Evolutionary conservation across 495 filamentous ascomycete genomes (phyloP).

Genomic region (Lepidopterella palustris): DNA sequence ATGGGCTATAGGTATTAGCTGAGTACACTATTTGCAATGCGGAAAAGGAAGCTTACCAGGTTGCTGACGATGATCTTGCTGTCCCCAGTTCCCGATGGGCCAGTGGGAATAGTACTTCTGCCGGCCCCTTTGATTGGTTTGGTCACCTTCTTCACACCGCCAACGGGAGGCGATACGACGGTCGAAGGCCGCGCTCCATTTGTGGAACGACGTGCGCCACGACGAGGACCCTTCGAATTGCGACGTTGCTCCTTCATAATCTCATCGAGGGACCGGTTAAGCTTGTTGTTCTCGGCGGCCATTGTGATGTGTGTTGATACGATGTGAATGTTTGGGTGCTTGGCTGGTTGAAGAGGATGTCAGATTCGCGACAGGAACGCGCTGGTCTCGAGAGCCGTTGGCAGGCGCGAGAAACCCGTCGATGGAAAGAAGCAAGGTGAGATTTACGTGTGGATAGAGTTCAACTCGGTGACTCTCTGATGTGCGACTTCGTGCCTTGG

Average conservation of each 20-base stretch:
- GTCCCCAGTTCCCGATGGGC: conserved; percentile 53
- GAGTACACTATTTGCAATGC: background rate
- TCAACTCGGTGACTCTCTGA: background rate
- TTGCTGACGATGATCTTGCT: conserved; percentile 98
- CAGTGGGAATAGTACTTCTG: conserved; percentile 58
- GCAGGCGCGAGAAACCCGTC: background rate
- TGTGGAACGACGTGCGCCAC: conserved; percentile 36
- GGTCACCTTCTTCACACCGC: conserved; percentile 78
- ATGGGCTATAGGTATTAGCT: conserved; percentile 66
- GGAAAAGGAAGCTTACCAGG: conserved; percentile 58
- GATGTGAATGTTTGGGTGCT: background rate
- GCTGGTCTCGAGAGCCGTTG: background rate
- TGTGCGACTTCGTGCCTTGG: background rate
- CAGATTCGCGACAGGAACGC: background rate
- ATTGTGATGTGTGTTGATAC: conserved; percentile 45
- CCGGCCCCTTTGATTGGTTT: conserved; percentile 53
- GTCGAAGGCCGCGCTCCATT: conserved; percentile 29
- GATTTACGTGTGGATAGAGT: background rate
- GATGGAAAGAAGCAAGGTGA: background rate
- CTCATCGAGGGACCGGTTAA: conserved; percentile 92
- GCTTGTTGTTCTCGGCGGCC: conserved; percentile 90
- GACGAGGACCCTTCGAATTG: conserved; percentile 46
- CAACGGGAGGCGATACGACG: conserved; percentile 59
- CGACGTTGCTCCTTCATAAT: conserved; percentile 73
- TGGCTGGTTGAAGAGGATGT: conserved; percentile 16